Percentiles rank a stretch among this genome's conserved stretches.
Conservation (phyloP, 2,329 filamentous ascomycete genomes). For the Aspergillus fructus region DNA sequence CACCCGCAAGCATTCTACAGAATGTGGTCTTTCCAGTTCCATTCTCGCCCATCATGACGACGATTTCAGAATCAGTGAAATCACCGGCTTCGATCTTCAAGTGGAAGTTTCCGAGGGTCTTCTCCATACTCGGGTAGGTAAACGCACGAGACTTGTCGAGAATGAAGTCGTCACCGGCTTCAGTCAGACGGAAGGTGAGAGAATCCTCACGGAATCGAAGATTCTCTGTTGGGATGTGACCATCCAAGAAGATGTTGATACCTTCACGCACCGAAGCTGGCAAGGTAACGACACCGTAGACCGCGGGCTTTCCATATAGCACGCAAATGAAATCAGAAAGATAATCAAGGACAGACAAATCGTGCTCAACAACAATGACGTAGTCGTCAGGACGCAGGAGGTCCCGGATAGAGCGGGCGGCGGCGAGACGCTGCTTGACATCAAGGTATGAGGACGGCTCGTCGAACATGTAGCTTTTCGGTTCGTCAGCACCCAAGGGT, state of each 20-base stretch:
- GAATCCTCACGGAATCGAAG: slow-evolving; percentile 97
- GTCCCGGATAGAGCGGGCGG: slow-evolving; percentile 87
- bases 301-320: slow-evolving; percentile 89
- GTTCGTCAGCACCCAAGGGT: slow-evolving; percentile 14
- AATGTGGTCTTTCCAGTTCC: slow-evolving; percentile 99
- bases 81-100: slow-evolving; percentile 76
- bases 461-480: slow-evolving; percentile 90
- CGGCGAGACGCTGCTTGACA: slow-evolving; percentile 96
- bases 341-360: slow-evolving; percentile 96
- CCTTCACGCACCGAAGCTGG: slow-evolving; percentile 96
- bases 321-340: slow-evolving; percentile 98
- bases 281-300: slow-evolving; percentile 96
- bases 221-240: slow-evolving; percentile 97
- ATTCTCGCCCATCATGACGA: slow-evolving; percentile 99
- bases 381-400: slow-evolving; percentile 88
- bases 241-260: slow-evolving; percentile 99
- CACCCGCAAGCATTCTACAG: slow-evolving; percentile 92
- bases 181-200: slow-evolving; percentile 89
- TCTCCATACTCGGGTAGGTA: slow-evolving; percentile 85
- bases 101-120: slow-evolving; percentile 86
- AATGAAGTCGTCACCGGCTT: slow-evolving; percentile 84
- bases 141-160: slow-evolving; percentile 83
- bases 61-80: slow-evolving; percentile 97
- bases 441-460: slow-evolving; percentile 98
- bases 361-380: slow-evolving; percentile 98